A percentile compares a stretch with the other conserved stretches of the same genome.
These are phyloP conservation scores for Solanum habrochaites DNA, from an alignment of 257 asterid genomes.

Conservation along the genomic window DNA sequence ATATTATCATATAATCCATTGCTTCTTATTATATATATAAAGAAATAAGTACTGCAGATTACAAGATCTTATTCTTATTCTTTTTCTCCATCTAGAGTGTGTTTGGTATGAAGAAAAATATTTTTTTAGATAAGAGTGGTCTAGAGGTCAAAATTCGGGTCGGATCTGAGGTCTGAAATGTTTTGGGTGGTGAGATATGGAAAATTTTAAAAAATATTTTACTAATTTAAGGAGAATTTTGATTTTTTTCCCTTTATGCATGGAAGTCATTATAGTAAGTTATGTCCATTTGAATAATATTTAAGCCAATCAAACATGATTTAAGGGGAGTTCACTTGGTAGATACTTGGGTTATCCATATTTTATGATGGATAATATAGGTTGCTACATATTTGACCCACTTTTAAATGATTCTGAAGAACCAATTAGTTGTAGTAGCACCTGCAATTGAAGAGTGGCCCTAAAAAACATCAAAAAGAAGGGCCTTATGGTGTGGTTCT, in stretches of 20 bases:
- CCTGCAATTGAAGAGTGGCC: not conserved
- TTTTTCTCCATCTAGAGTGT: not conserved
- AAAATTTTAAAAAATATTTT: too few relatives aligned
- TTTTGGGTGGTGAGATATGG: not conserved
- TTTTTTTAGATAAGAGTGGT: not conserved
- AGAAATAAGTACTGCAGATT: not conserved
- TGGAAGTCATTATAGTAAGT: not conserved
- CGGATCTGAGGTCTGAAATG: not conserved
- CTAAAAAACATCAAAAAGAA: not conserved
- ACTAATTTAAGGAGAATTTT: not conserved
- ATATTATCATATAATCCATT: not conserved
- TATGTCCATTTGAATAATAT: not conserved
- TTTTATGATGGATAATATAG: not conserved
- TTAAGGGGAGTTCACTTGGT: not conserved
- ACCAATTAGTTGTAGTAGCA: not conserved
- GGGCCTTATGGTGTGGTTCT: not conserved
- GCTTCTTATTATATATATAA: not conserved
- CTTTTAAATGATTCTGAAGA: not conserved
- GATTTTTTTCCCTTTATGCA: not conserved
- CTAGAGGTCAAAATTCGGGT: not conserved
- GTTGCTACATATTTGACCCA: not conserved
- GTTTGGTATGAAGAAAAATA: not conserved
- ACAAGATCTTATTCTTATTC: not conserved
- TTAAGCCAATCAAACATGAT: not conserved
- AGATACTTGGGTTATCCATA: not conserved